phyloP scores from a whole-genome alignment of 148 eudicot species.

The Fagopyrum esculentum region DNA sequence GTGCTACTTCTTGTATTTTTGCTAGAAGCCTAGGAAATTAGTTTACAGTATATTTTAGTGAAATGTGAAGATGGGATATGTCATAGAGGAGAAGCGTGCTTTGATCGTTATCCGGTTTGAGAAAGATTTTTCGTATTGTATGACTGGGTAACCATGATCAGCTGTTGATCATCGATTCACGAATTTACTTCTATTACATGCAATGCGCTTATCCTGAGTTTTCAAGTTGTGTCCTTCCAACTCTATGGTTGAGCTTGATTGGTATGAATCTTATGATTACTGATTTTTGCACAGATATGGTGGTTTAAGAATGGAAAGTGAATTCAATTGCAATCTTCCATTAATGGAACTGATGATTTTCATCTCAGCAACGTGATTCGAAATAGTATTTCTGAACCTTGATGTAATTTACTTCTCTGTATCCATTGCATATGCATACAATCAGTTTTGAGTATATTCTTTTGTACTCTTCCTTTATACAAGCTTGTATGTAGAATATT shows the following conservation, averaged over 20 bases:
- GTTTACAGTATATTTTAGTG: neutral
- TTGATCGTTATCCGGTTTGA: neutral
- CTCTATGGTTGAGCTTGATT: no score
- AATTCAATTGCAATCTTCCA: no score
- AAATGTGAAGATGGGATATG: neutral
- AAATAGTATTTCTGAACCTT: neutral
- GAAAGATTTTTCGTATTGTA: slow-evolving; percentile 3
- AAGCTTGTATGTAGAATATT: neutral
- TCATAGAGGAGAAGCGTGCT: neutral
- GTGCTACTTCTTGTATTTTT: no score
- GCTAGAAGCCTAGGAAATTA: neutral
- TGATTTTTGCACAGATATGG: no score
- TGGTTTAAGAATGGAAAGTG: neutral
- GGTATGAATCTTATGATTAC: no score
- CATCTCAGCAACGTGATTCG: neutral
- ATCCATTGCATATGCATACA: neutral
- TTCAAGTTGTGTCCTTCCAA: no score
- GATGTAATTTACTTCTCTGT: neutral
- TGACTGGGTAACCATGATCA: slow-evolving; percentile 1
- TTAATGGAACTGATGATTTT: neutral
- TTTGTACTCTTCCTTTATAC: neutral
- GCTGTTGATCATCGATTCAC: neutral
- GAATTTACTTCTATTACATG: neutral
- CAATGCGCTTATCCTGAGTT: no score
- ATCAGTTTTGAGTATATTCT: neutral